Evolutionary conservation across 192 early-diverging fungal species (phyloP).

Genomic region (Gaertneriomyces sp.): DNA sequence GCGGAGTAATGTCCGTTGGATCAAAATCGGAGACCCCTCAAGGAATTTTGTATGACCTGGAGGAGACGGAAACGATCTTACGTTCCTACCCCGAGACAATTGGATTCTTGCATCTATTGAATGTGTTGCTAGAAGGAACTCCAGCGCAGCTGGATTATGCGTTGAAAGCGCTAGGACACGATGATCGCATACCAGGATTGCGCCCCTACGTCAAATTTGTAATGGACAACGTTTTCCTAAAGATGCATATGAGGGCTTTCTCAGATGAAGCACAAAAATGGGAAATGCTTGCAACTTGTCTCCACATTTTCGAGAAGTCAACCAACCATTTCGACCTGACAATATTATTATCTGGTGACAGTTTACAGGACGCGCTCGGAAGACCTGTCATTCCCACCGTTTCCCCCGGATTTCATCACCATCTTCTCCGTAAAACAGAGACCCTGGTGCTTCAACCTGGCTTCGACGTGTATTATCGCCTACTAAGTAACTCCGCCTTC

Average conservation of each 20-base stretch:
- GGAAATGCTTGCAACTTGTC: conserved; percentile 67
- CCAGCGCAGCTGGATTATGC: conserved; percentile 43
- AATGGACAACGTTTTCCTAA: conserved; percentile 79
- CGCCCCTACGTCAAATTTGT: conserved; percentile 74
- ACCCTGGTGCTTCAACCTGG: conserved; percentile 72
- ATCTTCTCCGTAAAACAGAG: conserved; percentile 30
- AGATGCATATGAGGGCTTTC: conserved; percentile 67
- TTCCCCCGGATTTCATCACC: conserved; percentile 1
- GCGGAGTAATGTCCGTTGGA: conserved; percentile 13
- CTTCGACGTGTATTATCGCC: conserved; percentile 72
- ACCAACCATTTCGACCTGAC: conserved; percentile 71
- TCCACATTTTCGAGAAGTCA: conserved; percentile 76
- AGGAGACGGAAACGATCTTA: conserved; percentile 72
- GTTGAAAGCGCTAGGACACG: conserved; percentile 59
- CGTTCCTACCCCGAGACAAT: conserved; percentile 85
- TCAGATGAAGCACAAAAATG: conserved; percentile 67
- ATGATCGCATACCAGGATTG: conserved; percentile 69
- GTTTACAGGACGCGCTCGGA: conserved; percentile 1
- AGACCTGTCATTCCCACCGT: not conserved
- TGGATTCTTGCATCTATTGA: conserved; percentile 74
- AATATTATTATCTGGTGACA: conserved; percentile 28
- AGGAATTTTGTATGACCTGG: conserved; percentile 73
- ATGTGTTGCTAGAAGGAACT: conserved; percentile 47
- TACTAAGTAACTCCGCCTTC: conserved; percentile 74
- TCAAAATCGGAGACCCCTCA: not conserved